Evolutionary conservation across 805 yeast genomes (phyloP).

Genomic region (Schizosaccharomyces lindneri): DNA sequence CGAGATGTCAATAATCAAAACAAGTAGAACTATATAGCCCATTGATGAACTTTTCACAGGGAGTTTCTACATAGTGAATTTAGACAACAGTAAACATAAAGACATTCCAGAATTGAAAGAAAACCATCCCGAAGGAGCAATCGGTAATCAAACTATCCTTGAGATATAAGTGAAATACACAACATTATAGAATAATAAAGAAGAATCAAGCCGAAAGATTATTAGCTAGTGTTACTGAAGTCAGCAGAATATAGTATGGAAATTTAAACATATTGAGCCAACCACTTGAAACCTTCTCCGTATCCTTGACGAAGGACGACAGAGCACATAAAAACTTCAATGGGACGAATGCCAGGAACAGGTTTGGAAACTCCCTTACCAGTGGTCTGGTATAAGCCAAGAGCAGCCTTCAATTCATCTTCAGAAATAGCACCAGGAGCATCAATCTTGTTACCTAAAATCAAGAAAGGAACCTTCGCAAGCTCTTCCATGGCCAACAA

Average conservation of each 20-base stretch:
- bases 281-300: conserved; percentile 96
- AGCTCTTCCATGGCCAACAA: conserved; percentile 82
- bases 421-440: conserved; percentile 84
- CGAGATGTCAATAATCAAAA: too few species aligned
- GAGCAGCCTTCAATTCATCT: conserved; percentile 71
- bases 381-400: conserved; percentile 70
- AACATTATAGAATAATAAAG: neutral
- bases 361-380: conserved; percentile 54
- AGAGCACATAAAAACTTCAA: conserved; percentile 91
- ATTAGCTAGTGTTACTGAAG: neutral
- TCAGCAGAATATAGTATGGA: neutral
- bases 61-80: too few species aligned
- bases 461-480: conserved; percentile 65
- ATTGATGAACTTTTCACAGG: too few species aligned
- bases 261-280: conserved; percentile 67
- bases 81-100: neutral
- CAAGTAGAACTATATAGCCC: too few species aligned
- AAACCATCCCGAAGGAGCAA: neutral
- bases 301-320: conserved; percentile 97
- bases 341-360: conserved; percentile 53
- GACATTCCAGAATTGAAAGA: neutral
- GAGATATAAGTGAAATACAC: neutral
- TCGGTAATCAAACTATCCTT: neutral
- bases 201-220: neutral
- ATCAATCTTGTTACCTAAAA: conserved; percentile 92